A percentile compares a stretch with the other conserved stretches of the same genome.
Conservation (phyloP, 75 land plant genomes). For the Picea sitchensis region DNA sequence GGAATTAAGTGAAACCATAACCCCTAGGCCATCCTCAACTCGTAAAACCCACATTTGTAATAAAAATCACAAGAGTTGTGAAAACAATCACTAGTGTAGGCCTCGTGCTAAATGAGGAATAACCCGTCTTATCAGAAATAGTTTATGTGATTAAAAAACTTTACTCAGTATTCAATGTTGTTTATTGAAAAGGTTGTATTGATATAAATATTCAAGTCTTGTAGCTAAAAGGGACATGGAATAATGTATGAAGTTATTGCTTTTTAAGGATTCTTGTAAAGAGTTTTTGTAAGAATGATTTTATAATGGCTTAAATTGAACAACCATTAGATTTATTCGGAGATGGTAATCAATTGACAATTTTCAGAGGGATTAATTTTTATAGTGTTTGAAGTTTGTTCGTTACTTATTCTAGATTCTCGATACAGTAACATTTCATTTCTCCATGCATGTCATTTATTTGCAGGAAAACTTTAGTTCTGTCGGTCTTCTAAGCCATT, state of each 20-base stretch:
- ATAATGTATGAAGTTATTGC: conserved; percentile 20
- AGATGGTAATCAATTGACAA: conserved; percentile 21
- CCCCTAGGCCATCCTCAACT: no score
- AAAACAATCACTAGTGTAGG: no score
- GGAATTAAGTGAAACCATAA: no score
- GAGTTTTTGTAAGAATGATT: conserved; percentile 32
- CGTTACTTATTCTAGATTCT: not conserved
- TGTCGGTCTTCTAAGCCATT: conserved; percentile 5
- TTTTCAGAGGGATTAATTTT: no score
- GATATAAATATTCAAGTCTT: not conserved
- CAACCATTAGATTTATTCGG: conserved; percentile 22
- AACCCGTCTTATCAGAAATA: not conserved
- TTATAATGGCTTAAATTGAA: conserved; percentile 33
- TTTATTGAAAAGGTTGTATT: not conserved
- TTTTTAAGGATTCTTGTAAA: conserved; percentile 11
- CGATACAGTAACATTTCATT: not conserved
- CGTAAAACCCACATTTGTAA: no score
- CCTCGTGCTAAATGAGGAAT: no score
- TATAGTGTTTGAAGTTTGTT: not conserved
- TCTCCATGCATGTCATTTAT: not conserved
- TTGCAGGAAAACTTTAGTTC: conserved; percentile 24
- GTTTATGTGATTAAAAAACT: not conserved
- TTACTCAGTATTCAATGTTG: not conserved
- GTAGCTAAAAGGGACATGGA: conserved; percentile 24
- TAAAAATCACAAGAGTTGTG: no score